These are phyloP conservation scores for Aspergillus homomorphus DNA, from an alignment of 495 filamentous ascomycete genomes.

Conservation along the genomic window DNA sequence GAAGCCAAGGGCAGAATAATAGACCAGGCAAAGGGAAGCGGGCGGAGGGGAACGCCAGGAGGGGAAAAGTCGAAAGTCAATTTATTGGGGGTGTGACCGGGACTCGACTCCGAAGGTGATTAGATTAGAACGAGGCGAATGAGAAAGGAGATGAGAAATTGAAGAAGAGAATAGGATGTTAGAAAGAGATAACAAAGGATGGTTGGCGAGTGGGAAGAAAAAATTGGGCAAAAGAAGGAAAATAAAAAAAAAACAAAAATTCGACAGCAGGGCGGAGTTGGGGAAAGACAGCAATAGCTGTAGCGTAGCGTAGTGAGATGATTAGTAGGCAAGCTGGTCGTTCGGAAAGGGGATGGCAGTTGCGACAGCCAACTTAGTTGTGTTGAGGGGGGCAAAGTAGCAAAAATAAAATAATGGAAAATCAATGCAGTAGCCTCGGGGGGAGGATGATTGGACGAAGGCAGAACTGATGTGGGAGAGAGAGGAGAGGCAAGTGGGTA, in stretches of 20 bases:
- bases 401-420: constrained; percentile 3
- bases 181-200: neutral
- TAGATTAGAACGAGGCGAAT: constrained; percentile 5
- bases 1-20: constrained; percentile 11
- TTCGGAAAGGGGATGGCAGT: constrained; percentile 5
- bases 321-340: constrained; percentile 5
- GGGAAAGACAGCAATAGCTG: constrained; percentile 10
- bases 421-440: constrained; percentile 10
- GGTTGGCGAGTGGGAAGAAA: neutral
- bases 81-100: constrained; percentile 5
- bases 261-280: constrained; percentile 23
- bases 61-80: constrained; percentile 2
- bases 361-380: neutral
- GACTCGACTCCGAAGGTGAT: constrained; percentile 9
- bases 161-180: constrained; percentile 7
- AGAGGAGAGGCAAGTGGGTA: constrained; percentile 2
- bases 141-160: constrained; percentile 13
- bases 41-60: neutral
- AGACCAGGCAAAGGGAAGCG: neutral
- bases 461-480: neutral
- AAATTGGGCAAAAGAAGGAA: constrained; percentile 2
- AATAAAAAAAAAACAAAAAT: constrained; percentile 20
- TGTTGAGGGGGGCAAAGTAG: constrained; percentile 6
- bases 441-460: constrained; percentile 5
- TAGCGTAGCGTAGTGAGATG: neutral